Evolutionary conservation across 768 basidiomycete genomes (phyloP).

Genomic region (Boletus rufocinnamomeus): DNA sequence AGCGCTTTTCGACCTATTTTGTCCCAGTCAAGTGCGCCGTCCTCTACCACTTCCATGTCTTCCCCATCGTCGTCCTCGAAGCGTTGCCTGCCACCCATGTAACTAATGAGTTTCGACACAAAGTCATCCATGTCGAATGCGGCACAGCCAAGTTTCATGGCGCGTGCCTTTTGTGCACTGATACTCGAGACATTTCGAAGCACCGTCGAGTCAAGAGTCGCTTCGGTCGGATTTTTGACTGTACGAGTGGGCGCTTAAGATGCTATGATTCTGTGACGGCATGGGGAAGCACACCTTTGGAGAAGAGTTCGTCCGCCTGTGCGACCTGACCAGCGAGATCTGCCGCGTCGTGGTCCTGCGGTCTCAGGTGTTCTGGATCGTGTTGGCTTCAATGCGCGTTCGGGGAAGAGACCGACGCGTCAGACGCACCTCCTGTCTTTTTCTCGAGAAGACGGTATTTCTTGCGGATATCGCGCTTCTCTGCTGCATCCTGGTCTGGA

Average conservation of each 20-base stretch:
- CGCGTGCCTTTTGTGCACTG: conserved; percentile 85
- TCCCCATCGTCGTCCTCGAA: conserved; percentile 48
- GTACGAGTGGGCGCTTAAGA: conserved; percentile 2
- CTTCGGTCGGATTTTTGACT: conserved; percentile 86
- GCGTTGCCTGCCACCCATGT: conserved; percentile 70
- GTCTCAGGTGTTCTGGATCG: conserved; percentile 46
- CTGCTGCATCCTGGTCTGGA: conserved; percentile 82
- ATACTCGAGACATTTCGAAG: conserved; percentile 77
- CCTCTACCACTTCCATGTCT: conserved; percentile 55
- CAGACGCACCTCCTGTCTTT: conserved; percentile 58
- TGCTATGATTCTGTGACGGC: conserved; percentile 2
- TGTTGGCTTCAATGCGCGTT: conserved; percentile 1
- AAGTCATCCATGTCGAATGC: conserved; percentile 95
- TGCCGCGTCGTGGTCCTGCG: conserved; percentile 56
- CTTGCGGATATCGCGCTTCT: conserved; percentile 72
- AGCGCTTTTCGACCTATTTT: conserved; percentile 83
- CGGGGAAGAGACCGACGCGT: background rate
- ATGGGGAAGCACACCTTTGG: conserved; percentile 48
- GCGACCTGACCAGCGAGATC: conserved; percentile 57
- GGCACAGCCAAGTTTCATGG: conserved; percentile 84
- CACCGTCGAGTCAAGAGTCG: conserved; percentile 84
- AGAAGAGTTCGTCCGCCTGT: conserved; percentile 61
- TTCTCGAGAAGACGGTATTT: conserved; percentile 69
- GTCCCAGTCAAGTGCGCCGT: conserved; percentile 72
- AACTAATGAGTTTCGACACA: conserved; percentile 67